Evolutionary conservation across 2,329 filamentous ascomycete genomes (phyloP), one percentile per base, ranked within the genome.

Genomic region (Ilyonectria sp.): DNA sequence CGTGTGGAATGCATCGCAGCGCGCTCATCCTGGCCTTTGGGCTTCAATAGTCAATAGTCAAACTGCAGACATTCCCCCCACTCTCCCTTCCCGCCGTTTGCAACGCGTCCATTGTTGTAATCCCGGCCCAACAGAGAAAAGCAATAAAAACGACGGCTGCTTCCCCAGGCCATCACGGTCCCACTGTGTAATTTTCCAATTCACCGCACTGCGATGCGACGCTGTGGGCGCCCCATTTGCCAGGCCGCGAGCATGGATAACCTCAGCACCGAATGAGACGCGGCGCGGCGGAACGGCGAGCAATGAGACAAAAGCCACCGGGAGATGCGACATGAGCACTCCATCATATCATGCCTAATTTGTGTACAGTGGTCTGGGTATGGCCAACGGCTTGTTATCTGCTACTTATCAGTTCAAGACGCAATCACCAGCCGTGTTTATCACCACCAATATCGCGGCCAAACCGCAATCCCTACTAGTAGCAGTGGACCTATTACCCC

Each of bases 401-500:
- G 21, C 3, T 21, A 21, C 21, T 21, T 21, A 29, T 54, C 56
- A 43, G 33, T 35, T 35, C 11, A 49, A 37, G 50, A 50, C 44
- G 49, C 55, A 44, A 52, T 33, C 23, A 26, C 47, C 29, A 31
- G 6, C 47, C 47, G 26, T 50, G 8, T 31, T 11, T 10, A 8
- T 17, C 10, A 10, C 49, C 26, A 40, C 49, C 26, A 40, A 17
- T 33, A 31, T 33, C 26, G 29, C 26, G 17, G 29, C 26, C 49
- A 52, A 44, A 6, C 19, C 15, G 37, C 37, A 21, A 53, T 29
- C 57, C 57, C 57, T 52, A 52, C 57, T 46, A 9, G 33, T 17
- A 60, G n/a, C 9, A 43, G 57, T 52, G 57, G 57, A 31, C 46
- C 23, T 52, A 23, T 50, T 40, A 6, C 46, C 46, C 57, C 31